These are phyloP conservation scores for Mortierella sp. DNA, from an alignment of 371 early-diverging fungal species.

Conservation along the genomic window DNA sequence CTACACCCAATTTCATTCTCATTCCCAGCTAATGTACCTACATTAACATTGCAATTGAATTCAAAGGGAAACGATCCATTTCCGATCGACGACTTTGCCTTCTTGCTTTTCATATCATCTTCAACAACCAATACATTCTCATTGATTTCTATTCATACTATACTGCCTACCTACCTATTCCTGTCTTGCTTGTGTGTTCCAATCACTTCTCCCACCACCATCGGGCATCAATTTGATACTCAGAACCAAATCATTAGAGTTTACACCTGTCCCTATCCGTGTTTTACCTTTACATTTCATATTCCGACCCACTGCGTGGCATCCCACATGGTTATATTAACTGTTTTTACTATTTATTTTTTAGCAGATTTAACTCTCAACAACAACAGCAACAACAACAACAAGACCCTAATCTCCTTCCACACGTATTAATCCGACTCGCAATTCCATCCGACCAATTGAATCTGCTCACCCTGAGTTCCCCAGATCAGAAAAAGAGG, in stretches of 20 bases:
- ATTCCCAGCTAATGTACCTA: too few species aligned
- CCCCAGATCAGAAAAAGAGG: slow-evolving; percentile 35
- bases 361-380: neutral
- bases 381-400: neutral
- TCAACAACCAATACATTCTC: too few species aligned
- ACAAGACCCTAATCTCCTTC: neutral
- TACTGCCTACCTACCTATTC: neutral
- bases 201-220: too few species aligned
- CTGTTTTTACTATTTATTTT: neutral
- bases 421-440: neutral
- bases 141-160: neutral
- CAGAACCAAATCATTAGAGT: neutral
- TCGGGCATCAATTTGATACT: neutral
- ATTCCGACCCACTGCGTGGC: neutral
- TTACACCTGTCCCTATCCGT: neutral
- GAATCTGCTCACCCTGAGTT: slow-evolving; percentile 38
- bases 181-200: too few species aligned
- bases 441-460: neutral
- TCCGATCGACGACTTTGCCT: neutral
- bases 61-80: neutral
- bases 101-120: too few species aligned
- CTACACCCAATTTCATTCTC: too few species aligned
- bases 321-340: slow-evolving; percentile 1
- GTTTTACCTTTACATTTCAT: neutral
- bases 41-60: neutral